Base-by-base conservation (phyloP, 169 alveolate species). In the Plasmodium vinckei region DNA sequence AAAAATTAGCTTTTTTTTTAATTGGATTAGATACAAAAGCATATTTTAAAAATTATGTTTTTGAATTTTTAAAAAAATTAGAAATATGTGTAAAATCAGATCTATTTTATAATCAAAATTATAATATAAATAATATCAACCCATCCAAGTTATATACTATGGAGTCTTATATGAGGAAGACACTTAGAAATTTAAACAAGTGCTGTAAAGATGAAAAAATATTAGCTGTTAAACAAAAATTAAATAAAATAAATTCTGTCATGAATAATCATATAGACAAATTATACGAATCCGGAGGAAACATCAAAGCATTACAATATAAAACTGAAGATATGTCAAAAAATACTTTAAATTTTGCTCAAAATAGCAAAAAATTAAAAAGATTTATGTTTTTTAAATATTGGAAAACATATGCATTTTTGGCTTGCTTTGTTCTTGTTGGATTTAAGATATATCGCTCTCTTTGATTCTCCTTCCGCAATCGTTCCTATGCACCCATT, bases 241-340 rank as follows among this genome's bases (percentile, higher is more conserved):
- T 82, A 82, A 70, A 82, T 49, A 59, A 61, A 82, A 82, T 82
- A 51, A 82, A 82, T 56, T 67, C 84, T 9, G 90, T 82, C 3
- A 82, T 82, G 90, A 82, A 82, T 67, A 82, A 67, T 19, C 90
- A 82, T 60, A 82, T 82, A 42, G 90, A 82, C 25, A 67, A 67
- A 7, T 82, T 82, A 19, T 82, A 82, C 7, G 70, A 82, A 19
- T 67, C 90, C 25, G 53, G 90, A 54, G 82, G 90, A 56, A 67
- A 82, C 27, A 82, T 82, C 39, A 59, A 61, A 67, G 90, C 90
- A 7, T 70, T 82, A 33, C 75, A 82, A 47, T 54, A 82, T 82
- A 82, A 82, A 59, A 82, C 90, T 12, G 84, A 82, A 44, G 33
- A 82, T 17, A 82, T 82, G 90, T 82, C 90, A 1, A 82, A 82